Conservation (phyloP, 2,329 filamentous ascomycete genomes). For the Exutisphaerella laricina region DNA sequence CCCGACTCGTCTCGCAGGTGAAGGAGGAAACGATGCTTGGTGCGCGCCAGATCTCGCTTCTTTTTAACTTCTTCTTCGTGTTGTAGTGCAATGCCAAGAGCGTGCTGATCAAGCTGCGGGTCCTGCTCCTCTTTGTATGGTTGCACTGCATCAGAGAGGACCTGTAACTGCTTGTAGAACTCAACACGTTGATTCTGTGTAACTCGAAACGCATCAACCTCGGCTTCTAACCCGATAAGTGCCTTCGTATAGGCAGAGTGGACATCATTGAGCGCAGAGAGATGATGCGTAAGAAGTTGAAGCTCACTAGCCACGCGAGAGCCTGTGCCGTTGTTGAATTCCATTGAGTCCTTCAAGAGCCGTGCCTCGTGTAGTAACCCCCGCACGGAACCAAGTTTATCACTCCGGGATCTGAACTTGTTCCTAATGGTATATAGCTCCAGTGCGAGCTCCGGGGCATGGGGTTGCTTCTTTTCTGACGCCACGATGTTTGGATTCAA, state of each 20-base stretch:
- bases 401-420: conserved; percentile 44
- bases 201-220: conserved; percentile 68
- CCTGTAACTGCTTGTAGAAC: conserved; percentile 85
- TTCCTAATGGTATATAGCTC: conserved; percentile 44
- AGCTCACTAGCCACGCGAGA: conserved; percentile 58
- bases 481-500: conserved; percentile 54
- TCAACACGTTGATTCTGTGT: conserved; percentile 82
- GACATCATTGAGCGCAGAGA: conserved; percentile 54
- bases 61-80: conserved; percentile 50
- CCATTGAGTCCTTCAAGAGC: conserved; percentile 54
- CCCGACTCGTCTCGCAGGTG: conserved; percentile 58
- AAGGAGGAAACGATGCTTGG: conserved; percentile 71
- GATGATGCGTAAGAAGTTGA: conserved; percentile 57
- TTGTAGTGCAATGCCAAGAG: conserved; percentile 40
- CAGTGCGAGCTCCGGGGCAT: conserved; percentile 61
- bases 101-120: conserved; percentile 48
- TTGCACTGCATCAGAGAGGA: conserved; percentile 80
- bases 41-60: conserved; percentile 57
- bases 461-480: conserved; percentile 52
- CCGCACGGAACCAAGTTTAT: conserved; percentile 60
- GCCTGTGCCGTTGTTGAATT: conserved; percentile 53
- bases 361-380: conserved; percentile 66
- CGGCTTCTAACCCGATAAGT: conserved; percentile 54
- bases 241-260: conserved; percentile 49
- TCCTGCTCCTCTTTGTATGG: conserved; percentile 63